Conservation (phyloP, 1,139 yeast species). For the Geotrichum citri-aurantii region DNA sequence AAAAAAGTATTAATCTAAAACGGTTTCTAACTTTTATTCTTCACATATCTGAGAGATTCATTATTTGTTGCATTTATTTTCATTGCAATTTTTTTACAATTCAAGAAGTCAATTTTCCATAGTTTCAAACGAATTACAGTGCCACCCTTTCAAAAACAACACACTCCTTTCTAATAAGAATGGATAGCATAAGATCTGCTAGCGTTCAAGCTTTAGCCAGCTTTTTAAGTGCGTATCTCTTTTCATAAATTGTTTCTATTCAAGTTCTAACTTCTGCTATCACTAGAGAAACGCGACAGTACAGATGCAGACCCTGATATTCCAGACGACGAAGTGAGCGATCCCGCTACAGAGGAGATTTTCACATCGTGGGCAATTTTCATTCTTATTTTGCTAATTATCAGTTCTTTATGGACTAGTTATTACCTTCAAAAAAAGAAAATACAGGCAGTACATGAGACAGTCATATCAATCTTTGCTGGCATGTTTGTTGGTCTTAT, state of each 20-base stretch:
- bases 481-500: conserved; percentile 95
- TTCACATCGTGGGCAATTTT: conserved; percentile 96
- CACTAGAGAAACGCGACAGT: conserved; percentile 30
- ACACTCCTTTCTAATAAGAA: neutral
- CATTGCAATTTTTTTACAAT: neutral
- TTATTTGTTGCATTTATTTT: neutral
- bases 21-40: neutral
- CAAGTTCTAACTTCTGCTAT: no score
- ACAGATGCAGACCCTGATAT: conserved; percentile 39
- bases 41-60: neutral
- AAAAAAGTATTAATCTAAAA: neutral
- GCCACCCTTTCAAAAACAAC: neutral
- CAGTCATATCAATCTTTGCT: conserved; percentile 89
- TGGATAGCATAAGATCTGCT: conserved; percentile 5
- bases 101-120: neutral
- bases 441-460: conserved; percentile 93
- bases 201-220: conserved; percentile 14
- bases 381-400: conserved; percentile 70
- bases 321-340: conserved; percentile 59
- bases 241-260: neutral
- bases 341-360: conserved; percentile 93
- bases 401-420: conserved; percentile 91
- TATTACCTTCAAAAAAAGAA: conserved; percentile 87
- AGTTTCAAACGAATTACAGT: neutral
- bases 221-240: conserved; percentile 16